Base-by-base conservation (phyloP, 129 eudicot species). In the Solidago caesia region DNA sequence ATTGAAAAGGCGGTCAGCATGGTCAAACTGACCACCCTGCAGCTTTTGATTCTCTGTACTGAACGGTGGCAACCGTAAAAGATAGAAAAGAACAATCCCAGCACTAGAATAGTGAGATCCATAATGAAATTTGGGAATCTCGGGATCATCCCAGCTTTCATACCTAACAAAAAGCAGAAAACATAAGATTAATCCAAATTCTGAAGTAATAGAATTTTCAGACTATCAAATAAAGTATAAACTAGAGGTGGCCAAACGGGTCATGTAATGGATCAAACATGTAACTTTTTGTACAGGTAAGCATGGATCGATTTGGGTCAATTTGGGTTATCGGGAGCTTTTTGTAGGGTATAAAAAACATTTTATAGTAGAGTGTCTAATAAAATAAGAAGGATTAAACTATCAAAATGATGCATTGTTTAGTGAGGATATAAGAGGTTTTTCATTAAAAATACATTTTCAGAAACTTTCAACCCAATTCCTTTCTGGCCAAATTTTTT, bases 141-240 rank as follows among this genome's bases (percentile, higher is more conserved):
- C 99, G 5, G 99, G 99, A 83, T 95, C 99, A 87, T 95, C 99
- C 99, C 99, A 95, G 87, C 97, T 95, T 75, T 95, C 99, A 84
- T 82, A 95, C 76, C 99, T 95, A 60, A 77, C 33, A 73, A 42
- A 56, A 65, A 58, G 33, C 12, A 5, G 11, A 49, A 57, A 56
- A 43, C 21, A 64, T 41, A 6, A 25, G 5, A 14, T 27, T 27
- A 74, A 16, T 7, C 45, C 27, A 66, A 41, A 45, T 33, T 44
- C 21, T 14, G 12, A 52, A 64, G 69, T 41, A 47, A 55, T 13
- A 56, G 48, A 56, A 67, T 44, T 49, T 51, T 15, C 67, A 44
- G 10, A 13, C 66, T 57, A 13, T 26, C 46, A 12, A 26, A 41
- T 6, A 47, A 45, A 45, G 55, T 3, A 67, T 5, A 76, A 56